Evolutionary conservation across 164 flowering plant species (phyloP), one percentile per base, ranked within the genome.

Genomic region (Nymphaea colorata): DNA sequence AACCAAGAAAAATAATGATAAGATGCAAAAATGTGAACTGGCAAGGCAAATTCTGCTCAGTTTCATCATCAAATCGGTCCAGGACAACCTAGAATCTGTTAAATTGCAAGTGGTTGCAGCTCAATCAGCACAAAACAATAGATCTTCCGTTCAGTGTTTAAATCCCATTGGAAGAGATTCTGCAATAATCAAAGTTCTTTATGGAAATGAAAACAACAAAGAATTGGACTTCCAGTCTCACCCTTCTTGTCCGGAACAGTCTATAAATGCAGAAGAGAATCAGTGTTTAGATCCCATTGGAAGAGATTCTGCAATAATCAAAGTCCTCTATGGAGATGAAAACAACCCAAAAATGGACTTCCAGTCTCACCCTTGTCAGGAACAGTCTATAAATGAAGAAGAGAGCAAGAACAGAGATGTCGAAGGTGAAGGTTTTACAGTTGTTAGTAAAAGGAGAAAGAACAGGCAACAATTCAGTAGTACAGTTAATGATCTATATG

Each of bases 31-130:
- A 62, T 74, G 79, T 18, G 96, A 93, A 79, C 82, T 93, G 47
- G 98, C 94, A 15, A 85, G 89, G 75, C 92, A 93, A 77, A 87
- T 90, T 72, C 78, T 89, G 66, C 85, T 90, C 17, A 86, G 84
- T 72, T 82, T 90, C 72, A 82, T 90, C 51, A 82, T 87, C 5
- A 87, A 87, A 75, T 86, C 96, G 7, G 92, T 83, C 17, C 82
- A 86, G 79, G 66, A 79, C 42, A 79, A 77, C 53, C 61, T 76
- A 62, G 86, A 83, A 45, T 43, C 84, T 51, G 57, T 8, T 15
- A 51, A 51, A 51, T 10, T 51, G 57, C 8, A 51, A 15, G 14
- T 15, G 14, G 57, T 8, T 51, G 3, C 8, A 51, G 14, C 57
- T 8, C 57, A 51, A 8, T 8, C 14, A 15, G 57, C 14, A 8